A percentile compares a stretch with the other conserved stretches of the same genome.
Conservation (phyloP, 2,329 filamentous ascomycete species). For the Clarireedia sp. region DNA sequence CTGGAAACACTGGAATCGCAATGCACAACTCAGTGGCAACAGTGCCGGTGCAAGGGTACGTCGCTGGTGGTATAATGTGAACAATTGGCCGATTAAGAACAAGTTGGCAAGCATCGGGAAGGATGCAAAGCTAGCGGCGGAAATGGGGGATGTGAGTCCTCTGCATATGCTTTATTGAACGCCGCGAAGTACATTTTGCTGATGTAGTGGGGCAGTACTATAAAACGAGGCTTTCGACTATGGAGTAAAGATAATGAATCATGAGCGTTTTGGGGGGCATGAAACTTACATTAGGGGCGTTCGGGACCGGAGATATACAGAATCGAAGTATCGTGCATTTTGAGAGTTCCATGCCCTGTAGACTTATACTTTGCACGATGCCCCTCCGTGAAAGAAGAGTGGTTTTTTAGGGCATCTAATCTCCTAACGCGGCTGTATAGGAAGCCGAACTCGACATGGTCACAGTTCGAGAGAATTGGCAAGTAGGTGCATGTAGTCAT, state of each 20-base stretch:
- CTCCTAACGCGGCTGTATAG: too few species aligned
- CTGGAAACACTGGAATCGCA: slow-evolving; percentile 85
- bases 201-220: slow-evolving; percentile 24
- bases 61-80: slow-evolving; percentile 92
- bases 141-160: slow-evolving; percentile 35
- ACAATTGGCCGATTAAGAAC: slow-evolving; percentile 71
- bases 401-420: too few species aligned
- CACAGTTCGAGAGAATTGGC: too few species aligned
- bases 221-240: slow-evolving; percentile 20
- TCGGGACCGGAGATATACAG: neutral
- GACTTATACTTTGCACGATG: too few species aligned
- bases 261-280: slow-evolving; percentile 1
- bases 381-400: too few species aligned
- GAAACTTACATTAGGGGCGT: slow-evolving; percentile 6
- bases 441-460: too few species aligned
- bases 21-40: slow-evolving; percentile 66
- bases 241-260: slow-evolving; percentile 14
- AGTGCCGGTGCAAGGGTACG: slow-evolving; percentile 69
- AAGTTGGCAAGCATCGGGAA: slow-evolving; percentile 15
- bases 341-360: too few species aligned
- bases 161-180: slow-evolving; percentile 14
- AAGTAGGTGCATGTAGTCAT: neutral
- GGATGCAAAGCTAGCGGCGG: slow-evolving; percentile 29
- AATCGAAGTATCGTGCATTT: neutral
- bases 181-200: slow-evolving; percentile 17